Evolutionary conservation across 2,329 filamentous ascomycete genomes (phyloP).

Genomic region (Phyllosticta citribraziliensis): DNA sequence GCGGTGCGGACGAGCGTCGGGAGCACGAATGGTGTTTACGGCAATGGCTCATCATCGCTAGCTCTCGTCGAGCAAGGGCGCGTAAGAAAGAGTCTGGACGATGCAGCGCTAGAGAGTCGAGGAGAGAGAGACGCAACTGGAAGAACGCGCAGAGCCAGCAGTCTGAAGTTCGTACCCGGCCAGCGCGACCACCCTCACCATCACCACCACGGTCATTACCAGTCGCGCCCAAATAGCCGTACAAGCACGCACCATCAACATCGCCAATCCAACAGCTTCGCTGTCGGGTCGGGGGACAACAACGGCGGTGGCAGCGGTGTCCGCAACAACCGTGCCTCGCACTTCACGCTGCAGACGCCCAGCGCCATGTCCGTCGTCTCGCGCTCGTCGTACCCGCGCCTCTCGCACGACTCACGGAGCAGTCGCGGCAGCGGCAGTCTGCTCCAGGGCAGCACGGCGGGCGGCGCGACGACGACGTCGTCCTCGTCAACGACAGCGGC

Average conservation of each 20-base stretch:
- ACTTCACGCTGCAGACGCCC: conserved; percentile 2
- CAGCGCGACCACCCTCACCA: not conserved
- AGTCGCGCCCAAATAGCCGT: not conserved
- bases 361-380: conserved; percentile 7
- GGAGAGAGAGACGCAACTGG: not conserved
- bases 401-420: not conserved
- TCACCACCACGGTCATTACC: not conserved
- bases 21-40: not conserved
- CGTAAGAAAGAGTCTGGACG: not conserved
- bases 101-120: not conserved
- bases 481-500: not conserved
- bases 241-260: not conserved
- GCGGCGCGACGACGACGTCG: not conserved
- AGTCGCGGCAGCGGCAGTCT: not conserved
- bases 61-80: not conserved
- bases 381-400: not conserved
- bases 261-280: not conserved
- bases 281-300: not conserved
- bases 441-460: not conserved
- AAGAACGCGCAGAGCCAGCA: not conserved
- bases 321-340: not conserved
- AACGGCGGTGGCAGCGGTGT: not conserved
- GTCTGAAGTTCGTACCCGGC: conserved; percentile 1
- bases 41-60: not conserved
- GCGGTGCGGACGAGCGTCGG: conserved; percentile 4